Evolutionary conservation across 441 rosid genomes (phyloP).

Genomic region (Arabidopsis hybrid): DNA sequence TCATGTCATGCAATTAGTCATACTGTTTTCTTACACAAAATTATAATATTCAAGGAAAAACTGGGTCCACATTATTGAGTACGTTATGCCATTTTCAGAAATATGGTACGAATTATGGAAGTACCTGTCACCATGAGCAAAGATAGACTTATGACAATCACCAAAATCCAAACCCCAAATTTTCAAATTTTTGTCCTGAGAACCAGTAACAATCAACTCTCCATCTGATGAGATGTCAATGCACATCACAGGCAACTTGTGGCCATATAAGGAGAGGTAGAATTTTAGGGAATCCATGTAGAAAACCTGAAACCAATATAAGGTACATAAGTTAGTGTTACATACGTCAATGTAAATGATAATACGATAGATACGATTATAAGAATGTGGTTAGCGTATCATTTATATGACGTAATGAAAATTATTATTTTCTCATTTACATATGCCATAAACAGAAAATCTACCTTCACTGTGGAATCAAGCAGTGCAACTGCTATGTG

Average conservation of each 20-base stretch:
- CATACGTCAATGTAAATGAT: conserved; percentile 9
- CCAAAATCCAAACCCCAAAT: conserved; percentile 99
- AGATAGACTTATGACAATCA: conserved; percentile 94
- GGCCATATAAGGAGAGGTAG: conserved; percentile 87
- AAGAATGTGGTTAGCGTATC: conserved; percentile 13
- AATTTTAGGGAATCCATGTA: conserved; percentile 91
- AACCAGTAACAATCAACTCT: conserved; percentile 91
- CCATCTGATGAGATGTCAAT: conserved; percentile 99
- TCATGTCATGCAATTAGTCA: not conserved
- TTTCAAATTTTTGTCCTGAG: conserved; percentile 93
- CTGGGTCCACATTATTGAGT: not conserved
- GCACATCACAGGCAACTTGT: conserved; percentile 90
- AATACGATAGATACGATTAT: not conserved
- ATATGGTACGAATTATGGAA: not conserved
- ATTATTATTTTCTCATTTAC: not conserved
- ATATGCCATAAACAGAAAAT: conserved; percentile 7
- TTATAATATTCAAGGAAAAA: no score
- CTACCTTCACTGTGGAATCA: conserved; percentile 95
- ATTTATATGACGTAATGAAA: not conserved
- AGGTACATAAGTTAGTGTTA: conserved; percentile 18
- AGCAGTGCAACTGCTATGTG: conserved; percentile 89
- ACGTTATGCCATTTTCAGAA: conserved; percentile 10
- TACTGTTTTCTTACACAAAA: no score
- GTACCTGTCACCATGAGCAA: conserved; percentile 94
- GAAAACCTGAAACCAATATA: conserved; percentile 68